Evolutionary conservation across 805 yeast genomes (phyloP).

Genomic region (Saccharomycopsis babjevae): DNA sequence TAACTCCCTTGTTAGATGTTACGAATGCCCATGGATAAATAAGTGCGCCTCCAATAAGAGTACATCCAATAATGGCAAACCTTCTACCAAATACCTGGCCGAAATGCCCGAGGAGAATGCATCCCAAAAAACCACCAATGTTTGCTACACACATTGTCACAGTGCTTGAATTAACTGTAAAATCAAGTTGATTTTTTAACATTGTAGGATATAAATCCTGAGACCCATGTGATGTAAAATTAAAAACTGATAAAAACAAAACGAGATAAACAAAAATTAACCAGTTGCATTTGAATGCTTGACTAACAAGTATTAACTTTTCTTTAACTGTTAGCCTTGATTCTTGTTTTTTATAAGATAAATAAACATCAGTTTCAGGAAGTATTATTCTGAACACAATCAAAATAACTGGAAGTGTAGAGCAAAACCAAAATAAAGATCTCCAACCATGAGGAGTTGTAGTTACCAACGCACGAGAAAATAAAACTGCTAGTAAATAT

Average conservation of each 20-base stretch:
- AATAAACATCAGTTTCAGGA: conserved; percentile 47
- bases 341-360: conserved; percentile 29
- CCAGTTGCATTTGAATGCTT: conserved; percentile 39
- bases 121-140: conserved; percentile 49
- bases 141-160: conserved; percentile 50
- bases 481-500: conserved; percentile 52
- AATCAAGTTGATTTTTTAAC: conserved; percentile 36
- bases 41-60: conserved; percentile 47
- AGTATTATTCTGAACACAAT: conserved; percentile 32
- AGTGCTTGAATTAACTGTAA: conserved; percentile 35
- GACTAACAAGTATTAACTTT: background rate
- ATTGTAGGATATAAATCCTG: conserved; percentile 55
- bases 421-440: conserved; percentile 57
- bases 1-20: conserved; percentile 34
- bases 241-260: conserved; percentile 52
- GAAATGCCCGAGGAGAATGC: conserved; percentile 43
- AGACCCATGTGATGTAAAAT: conserved; percentile 52
- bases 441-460: conserved; percentile 51
- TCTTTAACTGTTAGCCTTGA: conserved; percentile 17
- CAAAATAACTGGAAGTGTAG: conserved; percentile 42
- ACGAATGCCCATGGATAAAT: conserved; percentile 56
- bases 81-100: conserved; percentile 49
- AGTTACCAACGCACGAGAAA: conserved; percentile 47
- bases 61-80: conserved; percentile 40
- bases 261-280: conserved; percentile 46